A percentile compares a stretch with the other conserved stretches of the same genome.
Conservation (phyloP, 2,329 filamentous ascomycete species). For the Penicillium rolfsii region DNA sequence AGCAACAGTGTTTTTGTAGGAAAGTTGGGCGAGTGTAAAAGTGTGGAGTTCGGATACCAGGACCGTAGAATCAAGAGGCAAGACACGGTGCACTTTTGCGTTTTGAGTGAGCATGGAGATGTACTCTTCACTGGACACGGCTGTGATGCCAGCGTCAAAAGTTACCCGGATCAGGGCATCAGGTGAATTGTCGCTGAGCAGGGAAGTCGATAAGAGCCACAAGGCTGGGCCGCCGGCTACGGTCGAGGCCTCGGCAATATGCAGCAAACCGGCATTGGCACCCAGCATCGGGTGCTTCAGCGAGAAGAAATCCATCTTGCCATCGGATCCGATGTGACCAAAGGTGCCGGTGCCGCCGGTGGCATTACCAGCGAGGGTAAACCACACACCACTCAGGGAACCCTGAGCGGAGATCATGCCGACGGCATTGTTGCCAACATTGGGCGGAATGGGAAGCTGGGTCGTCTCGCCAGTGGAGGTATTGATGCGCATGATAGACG, state of each 20-base stretch:
- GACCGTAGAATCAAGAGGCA: constrained; percentile 14
- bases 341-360: constrained; percentile 21
- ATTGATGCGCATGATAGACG: constrained; percentile 21
- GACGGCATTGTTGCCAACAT: constrained; percentile 20
- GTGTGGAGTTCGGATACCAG: constrained; percentile 21
- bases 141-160: constrained; percentile 7
- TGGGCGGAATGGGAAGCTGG: constrained; percentile 15
- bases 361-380: constrained; percentile 19
- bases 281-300: constrained; percentile 19
- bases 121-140: constrained; percentile 15
- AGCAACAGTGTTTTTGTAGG: constrained; percentile 19
- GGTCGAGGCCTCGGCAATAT: constrained; percentile 19
- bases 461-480: constrained; percentile 13
- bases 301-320: constrained; percentile 17
- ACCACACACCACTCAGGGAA: constrained; percentile 18
- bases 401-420: constrained; percentile 17
- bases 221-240: constrained; percentile 13
- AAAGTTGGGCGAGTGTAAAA: constrained; percentile 16
- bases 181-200: constrained; percentile 17
- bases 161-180: constrained; percentile 20
- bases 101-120: constrained; percentile 21
- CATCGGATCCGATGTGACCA: constrained; percentile 17
- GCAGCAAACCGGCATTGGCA: constrained; percentile 15
- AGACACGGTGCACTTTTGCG: constrained; percentile 17
- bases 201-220: constrained; percentile 20